Evolutionary conservation across 345 rosid species (phyloP).

Genomic region (Salix udensis): DNA sequence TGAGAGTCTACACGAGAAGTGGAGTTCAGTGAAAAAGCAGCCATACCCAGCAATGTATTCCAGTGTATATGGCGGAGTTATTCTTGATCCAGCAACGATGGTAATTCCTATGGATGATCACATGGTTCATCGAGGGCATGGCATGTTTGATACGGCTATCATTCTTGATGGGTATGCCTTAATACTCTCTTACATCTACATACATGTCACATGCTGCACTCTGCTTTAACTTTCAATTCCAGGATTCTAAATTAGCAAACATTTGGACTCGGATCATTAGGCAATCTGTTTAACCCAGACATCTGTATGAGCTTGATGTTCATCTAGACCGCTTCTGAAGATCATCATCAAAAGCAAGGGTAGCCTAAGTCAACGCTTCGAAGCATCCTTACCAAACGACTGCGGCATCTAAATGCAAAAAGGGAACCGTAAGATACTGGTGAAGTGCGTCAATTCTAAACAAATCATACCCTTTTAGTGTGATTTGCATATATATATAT

Average conservation of each 20-base stretch:
- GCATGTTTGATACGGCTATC: slow-evolving; percentile 67
- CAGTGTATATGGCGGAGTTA: slow-evolving; percentile 56
- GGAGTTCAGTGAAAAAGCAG: slow-evolving; percentile 47
- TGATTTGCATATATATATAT: too few species aligned
- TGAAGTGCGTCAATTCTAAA: slow-evolving; percentile 12
- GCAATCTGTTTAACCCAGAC: slow-evolving; percentile 24
- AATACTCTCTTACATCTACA: neutral
- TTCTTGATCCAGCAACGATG: slow-evolving; percentile 70
- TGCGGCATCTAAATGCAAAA: slow-evolving; percentile 48
- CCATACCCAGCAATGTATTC: slow-evolving; percentile 76
- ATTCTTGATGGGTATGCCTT: slow-evolving; percentile 49
- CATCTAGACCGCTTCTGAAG: slow-evolving; percentile 60
- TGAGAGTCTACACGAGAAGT: slow-evolving; percentile 41
- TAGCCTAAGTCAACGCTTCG: slow-evolving; percentile 46
- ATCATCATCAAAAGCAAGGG: slow-evolving; percentile 55
- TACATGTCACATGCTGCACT: neutral
- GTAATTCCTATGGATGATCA: slow-evolving; percentile 71
- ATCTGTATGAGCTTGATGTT: slow-evolving; percentile 59
- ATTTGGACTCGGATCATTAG: neutral
- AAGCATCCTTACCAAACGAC: slow-evolving; percentile 60
- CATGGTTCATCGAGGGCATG: slow-evolving; percentile 75
- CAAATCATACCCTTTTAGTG: too few species aligned
- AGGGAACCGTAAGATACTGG: slow-evolving; percentile 65
- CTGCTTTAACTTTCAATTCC: neutral
- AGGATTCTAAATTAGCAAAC: neutral